Base-by-base conservation (phyloP, 768 basidiomycete species). In the Cystobasidiopsis lactophilus region DNA sequence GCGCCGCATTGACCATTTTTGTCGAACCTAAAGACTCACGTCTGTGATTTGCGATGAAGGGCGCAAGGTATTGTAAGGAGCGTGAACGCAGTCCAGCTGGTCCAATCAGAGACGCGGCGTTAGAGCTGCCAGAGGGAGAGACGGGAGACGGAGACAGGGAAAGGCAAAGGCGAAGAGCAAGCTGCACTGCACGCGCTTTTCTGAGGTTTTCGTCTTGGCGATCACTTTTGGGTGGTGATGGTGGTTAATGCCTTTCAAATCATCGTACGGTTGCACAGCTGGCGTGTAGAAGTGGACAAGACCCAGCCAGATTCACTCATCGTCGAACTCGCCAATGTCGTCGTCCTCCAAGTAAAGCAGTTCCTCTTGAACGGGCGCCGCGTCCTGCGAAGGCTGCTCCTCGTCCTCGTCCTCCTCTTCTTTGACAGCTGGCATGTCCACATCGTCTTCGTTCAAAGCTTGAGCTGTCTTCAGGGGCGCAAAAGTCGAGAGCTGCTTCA, bases 271-370 rank as follows among this genome's bases (percentile, higher is more conserved):
- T 13, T 39, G 13, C 38, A 39, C 38, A 39, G 38, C 19, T 39
- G 38, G 13, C 13, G 19, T 13, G 13, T 39, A 13, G 13, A 13
- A 13, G 38, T 39, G 19, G 13, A 39, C 21, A 21, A 43, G 41
- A 7, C 19, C 26, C 9, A 27, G 19, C 13, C 13, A 13, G 26
- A 7, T 13, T 27, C 4, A n/a, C 29, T n/a, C 10, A 19, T 47
- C 14, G 11, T 47, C 45, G 19, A 46, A 56, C n/a, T 52, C 51
- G 11, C n/a, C 55, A 23, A 56, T 56, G 38, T 56, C 55, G 33
- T 56, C 55, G 16, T 56, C 55, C 29, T 27, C 33, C 11, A 56
- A 40, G 39, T 56, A 56, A 21, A 56, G 50, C 13, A 46, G 51
- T 18, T 50, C 48, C 35, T 33, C 30, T 23, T 18, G 29, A 11